Evolutionary conservation across 495 filamentous ascomycete species (phyloP), one percentile per base, ranked within the genome.

Genomic region (Daldinia childiae): DNA sequence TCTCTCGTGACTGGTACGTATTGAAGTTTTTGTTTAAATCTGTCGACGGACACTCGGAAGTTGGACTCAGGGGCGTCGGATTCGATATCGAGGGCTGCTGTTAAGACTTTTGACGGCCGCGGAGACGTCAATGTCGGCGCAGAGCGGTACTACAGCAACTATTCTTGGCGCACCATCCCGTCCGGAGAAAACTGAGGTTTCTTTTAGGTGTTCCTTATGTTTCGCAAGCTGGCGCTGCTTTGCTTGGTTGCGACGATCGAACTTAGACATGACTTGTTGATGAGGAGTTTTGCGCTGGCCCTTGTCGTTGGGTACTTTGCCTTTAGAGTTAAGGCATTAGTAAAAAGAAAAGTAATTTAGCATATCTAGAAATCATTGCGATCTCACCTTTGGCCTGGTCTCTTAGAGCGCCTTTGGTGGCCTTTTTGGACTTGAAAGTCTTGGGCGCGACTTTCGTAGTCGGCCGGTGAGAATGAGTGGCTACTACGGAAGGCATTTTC

Each of bases 251-350:
- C 92, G 87, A 36, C 95, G 91, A 81, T 97, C 93, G 79, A 99
- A 83, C 81, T 97, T 99, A 38, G 94, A 97, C 92, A 97, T 96
- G 78, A 97, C 86, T 82, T 97, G 93, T 77, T 98, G 96, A 79
- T 98, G 93, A 65, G 91, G 91, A 45, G 94, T 97, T 80, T 92
- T 96, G 66, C 95, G 90, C 67, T 82, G 83, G 39, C 89, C 87
- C 76, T 81, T 90, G 78, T 84, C 81, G 57, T 78, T 80, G 5
- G 79, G 76, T 34, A 83, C 74, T 61, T 79, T 80, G 73, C 82
- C 83, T 85, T 24, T 62, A 51, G 34, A 21, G 41, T 27, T 9
- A 26, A 12, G 17, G 15, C 58, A 55, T 77, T 51, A 78, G 73
- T 55, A 30, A 57, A 59, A 15, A 48, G 19, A 24, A 21, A 12